Percentiles rank a stretch among this genome's conserved stretches.
phyloP scores from a whole-genome alignment of 805 yeast genomes.

The Yamadazyma paraphyllophila region DNA sequence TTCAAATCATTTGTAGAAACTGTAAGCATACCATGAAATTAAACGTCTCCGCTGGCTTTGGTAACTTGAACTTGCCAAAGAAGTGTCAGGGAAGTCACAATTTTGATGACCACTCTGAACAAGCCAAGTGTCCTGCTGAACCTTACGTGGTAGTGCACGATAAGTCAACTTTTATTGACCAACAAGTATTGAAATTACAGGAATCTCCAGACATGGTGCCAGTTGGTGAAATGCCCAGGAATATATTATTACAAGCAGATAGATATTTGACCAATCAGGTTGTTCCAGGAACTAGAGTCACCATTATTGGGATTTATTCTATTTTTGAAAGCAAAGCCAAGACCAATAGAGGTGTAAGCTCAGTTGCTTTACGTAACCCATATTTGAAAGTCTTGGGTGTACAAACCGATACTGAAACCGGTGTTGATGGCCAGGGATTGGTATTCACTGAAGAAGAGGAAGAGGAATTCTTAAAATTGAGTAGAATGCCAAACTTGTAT shows the following conservation, averaged over 20 bases:
- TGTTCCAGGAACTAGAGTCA: constrained; percentile 93
- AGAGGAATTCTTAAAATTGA: constrained; percentile 78
- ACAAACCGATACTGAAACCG: constrained; percentile 75
- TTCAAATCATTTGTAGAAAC: constrained; percentile 81
- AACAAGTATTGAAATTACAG: constrained; percentile 89
- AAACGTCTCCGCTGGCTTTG: constrained; percentile 64
- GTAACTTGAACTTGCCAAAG: constrained; percentile 66
- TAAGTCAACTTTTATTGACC: constrained; percentile 89
- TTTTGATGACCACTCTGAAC: constrained; percentile 48
- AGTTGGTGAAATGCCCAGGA: constrained; percentile 98
- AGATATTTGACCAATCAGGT: constrained; percentile 86
- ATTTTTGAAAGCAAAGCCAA: constrained; percentile 72
- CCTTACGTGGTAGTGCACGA: constrained; percentile 95
- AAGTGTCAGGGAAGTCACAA: constrained; percentile 52
- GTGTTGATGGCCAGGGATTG: constrained; percentile 53
- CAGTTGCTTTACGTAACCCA: constrained; percentile 93
- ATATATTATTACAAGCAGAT: constrained; percentile 82
- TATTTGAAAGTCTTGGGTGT: constrained; percentile 85
- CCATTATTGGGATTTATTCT: constrained; percentile 88
- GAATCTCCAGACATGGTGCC: constrained; percentile 99
- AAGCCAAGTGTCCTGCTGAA: constrained; percentile 77
- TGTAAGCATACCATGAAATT: constrained; percentile 80
- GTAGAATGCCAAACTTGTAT: constrained; percentile 81
- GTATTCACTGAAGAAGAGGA: constrained; percentile 90
- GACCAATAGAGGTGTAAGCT: constrained; percentile 26